Evolutionary conservation across 352 stramenopile species (phyloP), one percentile per base, ranked within the genome.

Genomic region (Pythium phragmiticola): DNA sequence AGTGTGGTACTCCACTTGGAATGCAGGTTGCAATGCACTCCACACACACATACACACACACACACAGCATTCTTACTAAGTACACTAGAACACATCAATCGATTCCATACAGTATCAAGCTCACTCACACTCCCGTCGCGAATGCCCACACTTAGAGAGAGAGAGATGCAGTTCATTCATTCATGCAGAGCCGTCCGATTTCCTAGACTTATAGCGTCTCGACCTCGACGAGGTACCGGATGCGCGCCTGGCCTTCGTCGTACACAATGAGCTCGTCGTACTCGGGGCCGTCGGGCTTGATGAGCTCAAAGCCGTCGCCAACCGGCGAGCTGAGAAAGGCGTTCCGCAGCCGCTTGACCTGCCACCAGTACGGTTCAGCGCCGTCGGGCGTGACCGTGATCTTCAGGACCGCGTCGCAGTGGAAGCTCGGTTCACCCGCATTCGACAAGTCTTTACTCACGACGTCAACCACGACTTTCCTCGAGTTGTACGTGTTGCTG

Each of bases 141-240:
- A 39, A 13, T 13, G 34, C 34, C 7, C 34, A 39, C 34, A 7
- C 33, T 36, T 39, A 39, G 7, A 13, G 11, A 39, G 11, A 14
- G 34, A 39, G 11, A 2, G 7, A 14, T 39, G 34, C 34, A 14
- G 34, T 39, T 39, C 34, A 8, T 39, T 39, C 34, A 39, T 39
- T 39, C 34, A 39, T 8, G 34, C 34, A 39, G 34, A 30, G 26
- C 26, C 26, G 26, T 30, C 26, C 26, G 26, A 30, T 30, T 30
- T 30, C 26, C 26, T 5, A 30, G 26, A 2, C 34, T 57, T 21
- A 70, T 1, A 70, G 52, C 12, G 64, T 57, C 42, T 88, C 79
- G 23, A 94, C 74, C 63, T 94, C 82, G 17, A 94, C 81, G 7
- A 94, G 66, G 66, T 94, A 94, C 2, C 82, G 79, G 37, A 94